Evolutionary conservation across 495 filamentous ascomycete species (phyloP), one percentile per base, ranked within the genome.

Genomic region (Tuber magnatum): DNA sequence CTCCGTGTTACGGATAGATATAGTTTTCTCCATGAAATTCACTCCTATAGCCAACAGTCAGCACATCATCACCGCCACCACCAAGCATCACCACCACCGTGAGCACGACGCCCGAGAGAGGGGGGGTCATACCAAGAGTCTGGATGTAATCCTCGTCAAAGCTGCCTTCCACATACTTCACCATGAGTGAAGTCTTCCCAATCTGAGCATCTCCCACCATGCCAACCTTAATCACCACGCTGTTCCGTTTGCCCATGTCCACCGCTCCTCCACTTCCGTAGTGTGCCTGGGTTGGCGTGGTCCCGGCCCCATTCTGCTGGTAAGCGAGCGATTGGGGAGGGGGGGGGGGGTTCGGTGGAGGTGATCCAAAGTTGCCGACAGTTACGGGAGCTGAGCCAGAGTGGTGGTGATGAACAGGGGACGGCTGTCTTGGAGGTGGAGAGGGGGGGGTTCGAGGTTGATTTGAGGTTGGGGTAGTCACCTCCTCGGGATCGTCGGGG

Each of bases 81-180:
- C 42, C 39, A 32, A 78, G 46, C 38, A 40, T 78, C 70, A 38
- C 46, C 12, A 70, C 48, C 48, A 68, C 51, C 75, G 38, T 48
- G 56, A 65, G 70, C n/a, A 24, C 12, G 39, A 38, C 39, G 61
- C 22, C 73, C 42, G 35, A n/a, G 77, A 40, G 76, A 40, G 73
- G 61, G 77, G 77, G 73, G 72, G 24, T 68, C 35, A 71, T 86
- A 92, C 94, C 95, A 70, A 99, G 85, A 40, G 95, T 99, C 85
- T 99, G 95, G 81, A 99, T 99, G 84, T 99, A 99, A 84, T 99
- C 95, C 85, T 99, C 95, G 84, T 99, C 95, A 92, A 96, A 99
- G 84, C 93, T 97, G 39, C 95, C 95, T 85, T 99, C 95, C 51
- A 99, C 95, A 80, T 99, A 99, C 85, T 99, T 99, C 71, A 99